These are phyloP conservation scores for Rossbeevera mucosa DNA, from an alignment of 768 basidiomycete species.

Conservation along the genomic window DNA sequence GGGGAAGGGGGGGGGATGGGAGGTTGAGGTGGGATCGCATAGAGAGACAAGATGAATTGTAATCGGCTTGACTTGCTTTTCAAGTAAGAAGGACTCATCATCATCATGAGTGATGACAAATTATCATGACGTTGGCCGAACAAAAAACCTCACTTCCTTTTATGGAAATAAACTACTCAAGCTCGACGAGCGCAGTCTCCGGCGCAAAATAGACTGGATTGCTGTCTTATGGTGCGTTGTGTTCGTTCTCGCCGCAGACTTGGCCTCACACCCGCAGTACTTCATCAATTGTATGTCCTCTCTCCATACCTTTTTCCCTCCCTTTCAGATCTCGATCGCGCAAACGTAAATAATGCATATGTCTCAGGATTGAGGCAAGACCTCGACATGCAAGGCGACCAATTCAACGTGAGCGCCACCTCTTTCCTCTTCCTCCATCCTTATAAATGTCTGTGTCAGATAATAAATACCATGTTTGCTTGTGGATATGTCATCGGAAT, in stretches of 20 bases:
- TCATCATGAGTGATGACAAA: constrained; percentile 3
- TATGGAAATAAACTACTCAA: not conserved
- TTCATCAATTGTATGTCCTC: constrained; percentile 55
- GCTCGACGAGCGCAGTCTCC: constrained; percentile 41
- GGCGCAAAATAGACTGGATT: constrained; percentile 65
- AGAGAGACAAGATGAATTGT: not conserved
- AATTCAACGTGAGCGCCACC: constrained; percentile 47
- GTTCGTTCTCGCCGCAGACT: constrained; percentile 1
- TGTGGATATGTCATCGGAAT: constrained; percentile 74
- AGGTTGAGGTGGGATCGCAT: too few relatives aligned
- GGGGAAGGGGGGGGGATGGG: not conserved
- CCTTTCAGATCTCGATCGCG: constrained; percentile 55
- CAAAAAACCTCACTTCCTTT: not conserved
- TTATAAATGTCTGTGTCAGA: constrained; percentile 27
- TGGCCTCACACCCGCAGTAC: constrained; percentile 38
- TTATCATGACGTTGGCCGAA: constrained; percentile 8
- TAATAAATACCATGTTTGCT: constrained; percentile 67
- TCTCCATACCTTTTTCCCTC: not conserved
- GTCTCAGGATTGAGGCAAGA: constrained; percentile 79
- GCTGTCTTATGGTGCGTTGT: constrained; percentile 56
- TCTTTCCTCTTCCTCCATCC: not conserved
- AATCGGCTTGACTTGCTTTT: not conserved
- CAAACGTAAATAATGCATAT: constrained; percentile 69
- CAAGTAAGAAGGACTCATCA: not conserved
- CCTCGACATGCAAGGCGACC: constrained; percentile 56